Evolutionary conservation across 163 green algal species (phyloP).

Genomic region (Scenedesmus sp.): DNA sequence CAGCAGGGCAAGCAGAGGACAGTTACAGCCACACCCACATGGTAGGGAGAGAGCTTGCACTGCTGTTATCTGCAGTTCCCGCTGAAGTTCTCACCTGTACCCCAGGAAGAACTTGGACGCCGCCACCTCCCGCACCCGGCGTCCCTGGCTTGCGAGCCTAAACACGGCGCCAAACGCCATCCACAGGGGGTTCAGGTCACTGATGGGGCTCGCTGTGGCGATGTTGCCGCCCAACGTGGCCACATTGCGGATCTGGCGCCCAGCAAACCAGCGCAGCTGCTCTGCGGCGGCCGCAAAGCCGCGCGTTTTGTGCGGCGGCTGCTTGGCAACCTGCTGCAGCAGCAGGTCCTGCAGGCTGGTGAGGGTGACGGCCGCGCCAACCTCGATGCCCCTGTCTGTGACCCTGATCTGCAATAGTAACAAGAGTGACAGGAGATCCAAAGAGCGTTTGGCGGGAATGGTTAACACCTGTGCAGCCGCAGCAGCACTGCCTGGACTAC

Average conservation of each 20-base stretch:
- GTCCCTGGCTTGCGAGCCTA: constrained; percentile 63
- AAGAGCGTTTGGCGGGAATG: no score
- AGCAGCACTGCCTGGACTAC: neutral
- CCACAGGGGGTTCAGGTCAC: constrained; percentile 96
- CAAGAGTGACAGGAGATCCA: no score
- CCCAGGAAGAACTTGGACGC: constrained; percentile 94
- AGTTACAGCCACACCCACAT: no score
- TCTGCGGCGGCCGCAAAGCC: constrained; percentile 83
- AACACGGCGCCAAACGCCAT: constrained; percentile 91
- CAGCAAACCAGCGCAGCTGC: constrained; percentile 96
- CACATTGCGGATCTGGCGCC: constrained; percentile 95
- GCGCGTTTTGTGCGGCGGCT: constrained; percentile 68
- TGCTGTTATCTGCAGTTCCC: neutral
- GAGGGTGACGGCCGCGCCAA: constrained; percentile 91
- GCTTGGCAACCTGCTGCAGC: constrained; percentile 19
- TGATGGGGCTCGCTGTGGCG: constrained; percentile 94
- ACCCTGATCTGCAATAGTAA: constrained; percentile 70
- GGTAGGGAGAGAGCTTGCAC: neutral
- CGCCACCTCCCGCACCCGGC: constrained; percentile 59
- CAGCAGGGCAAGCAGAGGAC: neutral
- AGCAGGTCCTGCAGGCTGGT: constrained; percentile 67
- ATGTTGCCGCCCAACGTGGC: constrained; percentile 96
- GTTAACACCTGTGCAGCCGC: neutral
- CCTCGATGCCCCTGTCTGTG: constrained; percentile 70
- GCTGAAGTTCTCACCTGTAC: neutral